Conservation (phyloP, 83 land plant species). For the Picea abies region DNA sequence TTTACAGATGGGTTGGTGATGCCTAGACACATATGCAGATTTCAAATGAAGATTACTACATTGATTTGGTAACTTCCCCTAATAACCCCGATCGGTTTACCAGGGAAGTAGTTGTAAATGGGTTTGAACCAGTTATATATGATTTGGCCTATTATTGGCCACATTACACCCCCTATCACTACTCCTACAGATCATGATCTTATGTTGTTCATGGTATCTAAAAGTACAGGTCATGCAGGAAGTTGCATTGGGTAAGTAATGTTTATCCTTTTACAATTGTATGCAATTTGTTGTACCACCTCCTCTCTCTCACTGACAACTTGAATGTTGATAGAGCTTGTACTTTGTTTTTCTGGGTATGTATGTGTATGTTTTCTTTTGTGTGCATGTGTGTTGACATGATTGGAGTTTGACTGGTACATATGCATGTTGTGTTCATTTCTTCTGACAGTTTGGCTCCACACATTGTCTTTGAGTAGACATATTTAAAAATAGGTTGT, state of each 20-base stretch:
- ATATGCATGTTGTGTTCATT: too few relatives aligned
- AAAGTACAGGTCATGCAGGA: conserved; percentile 84
- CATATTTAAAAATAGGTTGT: too few relatives aligned
- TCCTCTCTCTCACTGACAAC: neutral
- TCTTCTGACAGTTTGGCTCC: too few relatives aligned
- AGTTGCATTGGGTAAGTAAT: conserved; percentile 73
- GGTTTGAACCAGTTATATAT: conserved; percentile 50
- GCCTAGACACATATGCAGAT: conserved; percentile 23
- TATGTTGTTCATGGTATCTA: conserved; percentile 77
- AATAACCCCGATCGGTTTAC: too few relatives aligned
- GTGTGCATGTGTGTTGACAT: too few relatives aligned
- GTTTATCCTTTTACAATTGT: neutral
- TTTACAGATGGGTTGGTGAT: conserved; percentile 82
- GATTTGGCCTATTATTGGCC: conserved; percentile 98
- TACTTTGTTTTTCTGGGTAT: too few relatives aligned
- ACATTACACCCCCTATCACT: conserved; percentile 82
- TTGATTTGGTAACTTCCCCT: too few relatives aligned
- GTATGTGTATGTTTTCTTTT: too few relatives aligned
- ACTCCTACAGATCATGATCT: conserved; percentile 67
- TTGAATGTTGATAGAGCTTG: neutral
- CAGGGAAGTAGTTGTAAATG: conserved; percentile 44
- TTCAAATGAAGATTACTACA: neutral
- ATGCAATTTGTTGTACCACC: neutral
- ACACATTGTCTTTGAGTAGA: too few relatives aligned
- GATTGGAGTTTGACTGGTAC: too few relatives aligned